Conservation (phyloP, 2,329 filamentous ascomycete genomes). For the Hypoxylon sp. region DNA sequence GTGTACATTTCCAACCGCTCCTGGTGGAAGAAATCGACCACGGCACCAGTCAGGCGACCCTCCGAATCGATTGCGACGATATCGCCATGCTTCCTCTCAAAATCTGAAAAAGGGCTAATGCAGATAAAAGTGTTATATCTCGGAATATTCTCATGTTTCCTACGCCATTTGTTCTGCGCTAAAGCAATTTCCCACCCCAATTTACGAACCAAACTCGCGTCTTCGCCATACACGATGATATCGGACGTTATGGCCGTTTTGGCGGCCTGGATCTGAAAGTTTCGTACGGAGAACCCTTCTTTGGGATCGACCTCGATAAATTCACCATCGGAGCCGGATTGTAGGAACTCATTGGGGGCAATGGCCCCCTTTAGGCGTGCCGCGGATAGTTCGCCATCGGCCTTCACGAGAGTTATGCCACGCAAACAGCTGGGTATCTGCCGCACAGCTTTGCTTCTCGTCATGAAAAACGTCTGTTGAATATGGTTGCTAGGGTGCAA, state of each 20-base stretch:
- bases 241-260: conserved; percentile 92
- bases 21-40: conserved; percentile 90
- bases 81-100: conserved; percentile 78
- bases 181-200: conserved; percentile 78
- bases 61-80: conserved; percentile 82
- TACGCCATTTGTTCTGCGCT: conserved; percentile 83
- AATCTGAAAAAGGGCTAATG: conserved; percentile 74
- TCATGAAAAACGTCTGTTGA: conserved; percentile 90
- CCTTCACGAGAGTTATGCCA: conserved; percentile 88
- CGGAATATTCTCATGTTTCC: conserved; percentile 72
- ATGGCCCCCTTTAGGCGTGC: conserved; percentile 90
- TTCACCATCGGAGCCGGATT: conserved; percentile 64
- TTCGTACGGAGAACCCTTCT: conserved; percentile 94
- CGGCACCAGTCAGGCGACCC: conserved; percentile 80
- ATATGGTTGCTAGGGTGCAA: conserved; percentile 90
- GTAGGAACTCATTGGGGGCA: conserved; percentile 83
- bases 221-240: conserved; percentile 90
- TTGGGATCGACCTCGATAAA: conserved; percentile 89
- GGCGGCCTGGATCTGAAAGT: conserved; percentile 95
- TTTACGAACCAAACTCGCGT: conserved; percentile 72
- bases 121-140: conserved; percentile 89
- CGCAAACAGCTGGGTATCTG: conserved; percentile 83
- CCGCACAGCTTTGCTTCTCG: conserved; percentile 78
- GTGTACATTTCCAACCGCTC: conserved; percentile 93
- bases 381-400: conserved; percentile 81